These are phyloP conservation scores for Podila epicladia DNA, from an alignment of 192 early-diverging fungal species.

Conservation along the genomic window DNA sequence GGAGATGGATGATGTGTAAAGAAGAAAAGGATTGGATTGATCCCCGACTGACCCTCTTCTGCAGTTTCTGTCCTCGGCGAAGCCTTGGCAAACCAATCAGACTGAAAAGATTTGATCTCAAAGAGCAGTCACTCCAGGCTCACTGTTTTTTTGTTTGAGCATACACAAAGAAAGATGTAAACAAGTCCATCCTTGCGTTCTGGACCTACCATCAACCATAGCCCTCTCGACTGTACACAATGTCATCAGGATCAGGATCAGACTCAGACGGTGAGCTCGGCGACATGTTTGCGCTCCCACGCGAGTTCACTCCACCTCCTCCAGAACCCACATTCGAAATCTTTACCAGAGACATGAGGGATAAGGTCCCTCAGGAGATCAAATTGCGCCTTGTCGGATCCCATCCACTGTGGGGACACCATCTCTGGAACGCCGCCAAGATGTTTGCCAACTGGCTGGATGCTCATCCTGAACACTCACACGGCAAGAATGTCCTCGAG, in stretches of 20 bases:
- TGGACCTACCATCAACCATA: neutral
- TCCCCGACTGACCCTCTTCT: neutral
- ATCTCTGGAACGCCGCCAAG: slow-evolving; percentile 92
- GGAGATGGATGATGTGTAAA: neutral
- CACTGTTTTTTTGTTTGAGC: too few relatives aligned
- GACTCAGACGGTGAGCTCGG: slow-evolving; percentile 46
- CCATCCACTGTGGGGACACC: slow-evolving; percentile 88
- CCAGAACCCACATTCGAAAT: slow-evolving; percentile 65
- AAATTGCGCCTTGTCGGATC: slow-evolving; percentile 72
- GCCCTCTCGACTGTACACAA: neutral
- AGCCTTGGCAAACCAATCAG: too few relatives aligned
- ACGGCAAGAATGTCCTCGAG: slow-evolving; percentile 77
- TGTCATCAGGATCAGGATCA: slow-evolving; percentile 34
- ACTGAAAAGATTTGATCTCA: too few relatives aligned
- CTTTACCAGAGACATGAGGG: slow-evolving; percentile 59
- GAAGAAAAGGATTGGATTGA: neutral
- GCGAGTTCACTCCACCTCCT: slow-evolving; percentile 49
- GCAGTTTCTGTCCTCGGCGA: too few relatives aligned
- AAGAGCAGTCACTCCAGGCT: too few relatives aligned
- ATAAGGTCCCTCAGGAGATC: slow-evolving; percentile 46
- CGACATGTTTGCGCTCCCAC: slow-evolving; percentile 39
- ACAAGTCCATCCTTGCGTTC: neutral
- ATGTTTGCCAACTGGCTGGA: slow-evolving; percentile 85
- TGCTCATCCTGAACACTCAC: slow-evolving; percentile 64
- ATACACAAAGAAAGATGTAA: too few relatives aligned